Evolutionary conservation across 202 grass and related monocot species (phyloP).

Genomic region (Setaria viridis): DNA sequence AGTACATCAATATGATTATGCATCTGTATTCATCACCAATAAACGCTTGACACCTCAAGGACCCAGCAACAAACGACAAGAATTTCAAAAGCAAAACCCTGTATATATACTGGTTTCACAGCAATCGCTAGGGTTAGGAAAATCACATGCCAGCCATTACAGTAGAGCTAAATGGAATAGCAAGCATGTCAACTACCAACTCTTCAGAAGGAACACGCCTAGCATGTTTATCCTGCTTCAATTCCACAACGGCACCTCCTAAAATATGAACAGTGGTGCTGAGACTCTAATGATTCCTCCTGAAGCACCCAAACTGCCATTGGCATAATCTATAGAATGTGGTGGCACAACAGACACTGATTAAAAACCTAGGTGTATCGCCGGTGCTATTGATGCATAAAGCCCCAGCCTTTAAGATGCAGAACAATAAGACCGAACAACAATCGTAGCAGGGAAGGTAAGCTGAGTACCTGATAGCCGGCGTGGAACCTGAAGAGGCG

Average conservation of each 20-base stretch:
- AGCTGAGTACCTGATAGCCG: constrained; percentile 50
- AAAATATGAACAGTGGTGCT: constrained; percentile 20
- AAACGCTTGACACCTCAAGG: constrained; percentile 12
- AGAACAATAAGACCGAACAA: not conserved
- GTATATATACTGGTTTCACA: constrained; percentile 10
- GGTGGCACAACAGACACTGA: not conserved
- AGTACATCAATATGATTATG: not conserved
- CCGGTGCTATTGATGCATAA: constrained; percentile 8
- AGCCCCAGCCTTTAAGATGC: not conserved
- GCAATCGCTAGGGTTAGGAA: not conserved
- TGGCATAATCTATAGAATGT: not conserved
- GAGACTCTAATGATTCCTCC: not conserved
- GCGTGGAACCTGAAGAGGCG: constrained; percentile 48
- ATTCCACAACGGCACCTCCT: not conserved
- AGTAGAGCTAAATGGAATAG: not conserved
- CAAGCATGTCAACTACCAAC: too few species aligned
- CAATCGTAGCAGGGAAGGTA: not conserved
- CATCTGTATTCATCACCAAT: not conserved
- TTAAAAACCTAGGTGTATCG: not conserved
- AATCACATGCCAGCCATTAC: not conserved
- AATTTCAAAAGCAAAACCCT: constrained; percentile 2
- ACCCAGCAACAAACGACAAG: not conserved
- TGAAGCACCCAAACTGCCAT: constrained; percentile 24
- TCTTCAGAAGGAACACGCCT: not conserved
- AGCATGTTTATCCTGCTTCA: constrained; percentile 10